Conservation (phyloP, 2,329 filamentous ascomycete genomes). For the Moelleriella libera region DNA sequence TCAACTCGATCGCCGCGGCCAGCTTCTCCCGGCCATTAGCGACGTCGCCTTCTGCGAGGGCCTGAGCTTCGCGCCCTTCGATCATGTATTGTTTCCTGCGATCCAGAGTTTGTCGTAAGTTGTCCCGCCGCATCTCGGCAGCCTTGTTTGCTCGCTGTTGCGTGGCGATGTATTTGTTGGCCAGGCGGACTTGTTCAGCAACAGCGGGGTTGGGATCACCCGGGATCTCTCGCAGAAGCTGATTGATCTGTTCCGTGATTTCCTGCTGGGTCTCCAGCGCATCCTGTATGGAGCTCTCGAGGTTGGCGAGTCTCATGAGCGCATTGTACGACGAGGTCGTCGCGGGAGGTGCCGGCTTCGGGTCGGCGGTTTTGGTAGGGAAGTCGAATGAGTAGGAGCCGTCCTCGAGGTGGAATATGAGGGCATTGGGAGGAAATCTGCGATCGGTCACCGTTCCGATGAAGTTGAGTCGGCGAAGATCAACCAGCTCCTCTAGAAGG, state of each 20-base stretch:
- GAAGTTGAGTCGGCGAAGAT: conserved; percentile 62
- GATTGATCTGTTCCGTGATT: conserved; percentile 66
- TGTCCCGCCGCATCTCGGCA: conserved; percentile 47
- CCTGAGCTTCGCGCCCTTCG: conserved; percentile 45
- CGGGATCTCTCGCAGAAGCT: conserved; percentile 29
- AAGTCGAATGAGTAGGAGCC: conserved; percentile 75
- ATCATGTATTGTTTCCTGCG: conserved; percentile 54
- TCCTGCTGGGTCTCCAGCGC: conserved; percentile 63
- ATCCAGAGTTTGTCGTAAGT: conserved; percentile 52
- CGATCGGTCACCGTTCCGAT: conserved; percentile 59
- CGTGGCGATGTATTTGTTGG: conserved; percentile 39
- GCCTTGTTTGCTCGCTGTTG: conserved; percentile 54
- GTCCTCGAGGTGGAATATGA: conserved; percentile 75
- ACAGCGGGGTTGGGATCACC: conserved; percentile 31
- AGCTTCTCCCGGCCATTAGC: conserved; percentile 46
- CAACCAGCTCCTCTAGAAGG: conserved; percentile 58
- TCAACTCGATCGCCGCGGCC: conserved; percentile 35
- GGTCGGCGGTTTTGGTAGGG: conserved; percentile 31
- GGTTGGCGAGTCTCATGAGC: conserved; percentile 73
- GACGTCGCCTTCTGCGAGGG: conserved; percentile 45
- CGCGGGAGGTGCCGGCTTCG: conserved; percentile 35
- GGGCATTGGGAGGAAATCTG: conserved; percentile 64
- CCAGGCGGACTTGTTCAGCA: conserved; percentile 31
- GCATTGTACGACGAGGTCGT: conserved; percentile 73
- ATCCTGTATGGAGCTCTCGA: conserved; percentile 86